phyloP scores from a whole-genome alignment of 805 yeast species.

The Saccharomyces jurei region DNA sequence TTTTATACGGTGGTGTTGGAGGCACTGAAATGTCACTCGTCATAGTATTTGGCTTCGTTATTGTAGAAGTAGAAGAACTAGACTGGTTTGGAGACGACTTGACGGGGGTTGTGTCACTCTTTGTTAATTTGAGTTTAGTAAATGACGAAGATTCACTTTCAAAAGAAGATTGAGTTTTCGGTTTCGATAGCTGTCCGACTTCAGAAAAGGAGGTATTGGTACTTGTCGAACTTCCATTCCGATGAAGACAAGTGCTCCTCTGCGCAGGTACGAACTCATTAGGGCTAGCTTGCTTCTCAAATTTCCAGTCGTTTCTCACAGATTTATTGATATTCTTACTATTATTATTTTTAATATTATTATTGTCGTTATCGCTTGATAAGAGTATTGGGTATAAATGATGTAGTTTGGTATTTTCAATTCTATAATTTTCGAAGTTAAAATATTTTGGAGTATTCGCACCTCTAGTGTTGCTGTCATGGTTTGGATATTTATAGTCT shows the following conservation, averaged over 20 bases:
- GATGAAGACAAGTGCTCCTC: slow-evolving; percentile 3
- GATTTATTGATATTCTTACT: not conserved
- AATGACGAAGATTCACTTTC: slow-evolving; percentile 13
- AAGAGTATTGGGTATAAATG: not conserved
- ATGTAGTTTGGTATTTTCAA: slow-evolving; percentile 5
- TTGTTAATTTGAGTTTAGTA: not conserved
- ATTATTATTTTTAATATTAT: not conserved
- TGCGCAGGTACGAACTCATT: not conserved
- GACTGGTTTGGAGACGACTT: not conserved
- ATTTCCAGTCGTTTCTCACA: not conserved
- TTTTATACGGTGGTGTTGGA: slow-evolving; percentile 9
- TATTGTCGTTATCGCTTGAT: not conserved
- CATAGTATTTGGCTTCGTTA: not conserved
- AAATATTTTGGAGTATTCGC: slow-evolving; percentile 3
- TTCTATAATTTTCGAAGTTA: slow-evolving; percentile 14
- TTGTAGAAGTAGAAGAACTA: not conserved
- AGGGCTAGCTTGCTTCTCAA: not conserved
- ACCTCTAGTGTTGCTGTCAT: not conserved
- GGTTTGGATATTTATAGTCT: not conserved
- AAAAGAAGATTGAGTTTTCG: slow-evolving; percentile 17
- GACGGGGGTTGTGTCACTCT: not conserved
- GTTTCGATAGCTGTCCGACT: slow-evolving; percentile 11
- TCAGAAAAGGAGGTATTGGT: slow-evolving; percentile 10
- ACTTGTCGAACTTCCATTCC: slow-evolving; percentile 10
- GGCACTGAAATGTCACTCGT: not conserved